phyloP scores from a whole-genome alignment of 768 basidiomycete species.

The Boletus sensibilis region DNA sequence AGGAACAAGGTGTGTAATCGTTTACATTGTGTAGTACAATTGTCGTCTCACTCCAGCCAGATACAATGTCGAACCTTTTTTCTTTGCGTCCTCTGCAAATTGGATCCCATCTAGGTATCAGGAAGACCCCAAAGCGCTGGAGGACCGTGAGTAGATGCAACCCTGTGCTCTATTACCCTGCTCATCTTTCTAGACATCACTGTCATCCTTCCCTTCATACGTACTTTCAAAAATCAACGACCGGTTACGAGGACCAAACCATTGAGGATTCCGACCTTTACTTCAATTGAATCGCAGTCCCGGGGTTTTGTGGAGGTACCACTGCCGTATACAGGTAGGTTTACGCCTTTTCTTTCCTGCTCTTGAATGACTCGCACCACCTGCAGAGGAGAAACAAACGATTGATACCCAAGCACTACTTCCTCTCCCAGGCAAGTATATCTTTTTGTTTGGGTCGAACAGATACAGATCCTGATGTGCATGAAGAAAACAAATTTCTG shows the following conservation, averaged over 20 bases:
- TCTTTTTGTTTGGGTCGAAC: neutral
- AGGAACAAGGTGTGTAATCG: constrained; percentile 35
- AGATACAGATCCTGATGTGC: neutral
- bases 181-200: constrained; percentile 40
- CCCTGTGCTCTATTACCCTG: neutral
- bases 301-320: neutral
- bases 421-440: constrained; percentile 17
- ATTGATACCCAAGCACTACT: constrained; percentile 36
- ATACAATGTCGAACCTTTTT: constrained; percentile 44
- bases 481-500: constrained; percentile 21
- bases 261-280: constrained; percentile 18
- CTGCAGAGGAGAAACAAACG: constrained; percentile 15
- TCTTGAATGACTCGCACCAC: neutral
- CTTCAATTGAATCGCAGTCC: neutral
- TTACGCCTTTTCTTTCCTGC: neutral
- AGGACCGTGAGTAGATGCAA: constrained; percentile 38
- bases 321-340: constrained; percentile 15
- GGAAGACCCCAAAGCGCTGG: constrained; percentile 32
- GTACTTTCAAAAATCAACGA: constrained; percentile 34
- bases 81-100: constrained; percentile 42
- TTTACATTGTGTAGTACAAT: no score
- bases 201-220: constrained; percentile 40
- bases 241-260: constrained; percentile 20
- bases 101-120: constrained; percentile 44
- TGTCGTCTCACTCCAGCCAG: constrained; percentile 22